Evolutionary conservation across 345 rosid species (phyloP).

Genomic region (Viola odorata): DNA sequence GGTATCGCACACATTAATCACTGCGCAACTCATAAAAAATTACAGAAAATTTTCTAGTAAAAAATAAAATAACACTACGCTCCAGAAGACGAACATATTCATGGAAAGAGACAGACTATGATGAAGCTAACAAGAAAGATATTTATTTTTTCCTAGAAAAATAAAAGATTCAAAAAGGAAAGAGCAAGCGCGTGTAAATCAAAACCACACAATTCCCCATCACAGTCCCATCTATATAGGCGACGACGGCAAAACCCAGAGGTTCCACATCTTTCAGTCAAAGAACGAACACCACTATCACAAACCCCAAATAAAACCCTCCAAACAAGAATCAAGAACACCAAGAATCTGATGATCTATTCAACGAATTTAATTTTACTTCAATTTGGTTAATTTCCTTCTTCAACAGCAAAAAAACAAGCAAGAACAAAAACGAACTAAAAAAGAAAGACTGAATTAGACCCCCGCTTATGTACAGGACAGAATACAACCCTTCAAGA

Average conservation of each 20-base stretch:
- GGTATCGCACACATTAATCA: too few species aligned
- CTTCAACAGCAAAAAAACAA: neutral
- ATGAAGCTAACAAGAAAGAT: neutral
- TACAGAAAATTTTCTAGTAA: neutral
- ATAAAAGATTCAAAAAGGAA: neutral
- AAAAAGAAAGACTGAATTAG: neutral
- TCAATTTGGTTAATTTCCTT: too few species aligned
- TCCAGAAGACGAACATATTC: neutral
- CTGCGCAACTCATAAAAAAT: too few species aligned
- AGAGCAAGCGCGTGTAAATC: slow-evolving; percentile 1
- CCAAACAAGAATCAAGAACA: neutral
- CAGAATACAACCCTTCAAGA: neutral
- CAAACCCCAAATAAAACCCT: neutral
- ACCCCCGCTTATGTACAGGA: slow-evolving; percentile 13
- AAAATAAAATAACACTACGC: neutral
- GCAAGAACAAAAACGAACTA: neutral
- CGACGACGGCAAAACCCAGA: neutral
- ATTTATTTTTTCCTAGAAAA: too few species aligned
- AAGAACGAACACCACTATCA: neutral
- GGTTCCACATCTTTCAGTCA: slow-evolving; percentile 18
- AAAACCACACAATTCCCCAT: neutral
- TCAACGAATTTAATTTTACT: too few species aligned
- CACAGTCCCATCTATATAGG: neutral
- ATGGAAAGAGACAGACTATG: too few species aligned
- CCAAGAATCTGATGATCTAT: too few species aligned